Conservation (phyloP, 192 early-diverging fungal genomes). For the Gonapodya prolifera region DNA sequence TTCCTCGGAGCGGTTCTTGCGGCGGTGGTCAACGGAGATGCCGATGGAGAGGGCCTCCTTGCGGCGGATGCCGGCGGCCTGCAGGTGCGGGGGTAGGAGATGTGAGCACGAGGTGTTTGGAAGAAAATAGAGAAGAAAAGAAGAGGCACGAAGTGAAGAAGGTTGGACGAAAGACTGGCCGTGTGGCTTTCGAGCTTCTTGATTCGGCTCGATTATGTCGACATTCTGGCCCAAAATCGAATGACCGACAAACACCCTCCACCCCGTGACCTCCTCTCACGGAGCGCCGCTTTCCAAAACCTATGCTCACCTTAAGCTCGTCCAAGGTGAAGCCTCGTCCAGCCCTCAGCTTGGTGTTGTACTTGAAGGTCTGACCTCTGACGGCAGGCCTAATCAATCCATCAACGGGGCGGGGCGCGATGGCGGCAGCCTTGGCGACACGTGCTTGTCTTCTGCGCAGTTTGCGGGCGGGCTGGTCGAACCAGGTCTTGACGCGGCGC, state of each 20-base stretch:
- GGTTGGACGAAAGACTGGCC: not conserved
- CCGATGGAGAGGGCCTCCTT: slow-evolving; percentile 91
- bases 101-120: too few species aligned
- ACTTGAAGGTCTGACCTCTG: slow-evolving; percentile 89
- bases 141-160: slow-evolving; percentile 8
- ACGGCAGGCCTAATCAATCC: slow-evolving; percentile 92
- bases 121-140: slow-evolving; percentile 6
- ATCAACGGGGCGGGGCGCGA: slow-evolving; percentile 94
- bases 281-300: not conserved
- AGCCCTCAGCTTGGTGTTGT: slow-evolving; percentile 93
- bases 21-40: slow-evolving; percentile 92
- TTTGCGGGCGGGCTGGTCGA: slow-evolving; percentile 95
- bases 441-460: slow-evolving; percentile 74
- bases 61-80: slow-evolving; percentile 81
- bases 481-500: slow-evolving; percentile 92
- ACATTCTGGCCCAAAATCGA: slow-evolving; percentile 8
- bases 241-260: slow-evolving; percentile 13
- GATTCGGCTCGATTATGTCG: not conserved
- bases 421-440: slow-evolving; percentile 85
- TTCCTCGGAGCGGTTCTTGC: slow-evolving; percentile 90
- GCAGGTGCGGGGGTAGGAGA: too few species aligned
- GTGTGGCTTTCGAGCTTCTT: not conserved
- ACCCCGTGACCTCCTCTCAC: not conserved
- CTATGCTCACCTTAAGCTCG: slow-evolving; percentile 74
- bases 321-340: slow-evolving; percentile 98